A percentile compares a stretch with the other conserved stretches of the same genome.
Evolutionary conservation across 148 eudicot species (phyloP).

Genomic region (Euryodendron excelsum): DNA sequence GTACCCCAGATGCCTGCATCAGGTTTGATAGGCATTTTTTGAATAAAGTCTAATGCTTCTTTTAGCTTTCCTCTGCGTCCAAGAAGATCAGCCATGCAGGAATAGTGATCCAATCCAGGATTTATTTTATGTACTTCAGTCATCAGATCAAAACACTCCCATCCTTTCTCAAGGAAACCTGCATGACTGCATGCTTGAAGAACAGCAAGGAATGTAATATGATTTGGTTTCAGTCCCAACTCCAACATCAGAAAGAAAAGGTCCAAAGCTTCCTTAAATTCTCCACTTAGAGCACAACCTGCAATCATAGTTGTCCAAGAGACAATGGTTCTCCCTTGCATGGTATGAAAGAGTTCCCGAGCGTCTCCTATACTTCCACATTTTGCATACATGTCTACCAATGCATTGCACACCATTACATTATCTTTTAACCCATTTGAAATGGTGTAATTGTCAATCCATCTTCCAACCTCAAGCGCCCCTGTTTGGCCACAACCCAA

Average conservation of each 20-base stretch:
- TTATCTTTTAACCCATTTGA: constrained; percentile 31
- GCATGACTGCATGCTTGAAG: constrained; percentile 75
- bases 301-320: constrained; percentile 67
- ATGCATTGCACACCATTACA: constrained; percentile 46
- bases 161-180: constrained; percentile 56
- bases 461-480: constrained; percentile 61
- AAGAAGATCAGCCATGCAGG: constrained; percentile 68
- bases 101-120: constrained; percentile 58
- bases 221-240: constrained; percentile 48
- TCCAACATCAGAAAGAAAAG: constrained; percentile 43
- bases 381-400: constrained; percentile 66
- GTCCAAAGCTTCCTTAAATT: constrained; percentile 42
- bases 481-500: constrained; percentile 62
- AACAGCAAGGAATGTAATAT: constrained; percentile 58
- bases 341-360: constrained; percentile 39
- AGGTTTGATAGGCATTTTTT: constrained; percentile 45
- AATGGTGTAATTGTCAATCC: constrained; percentile 43
- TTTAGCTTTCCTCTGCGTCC: constrained; percentile 62
- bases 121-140: constrained; percentile 32
- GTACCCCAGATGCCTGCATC: constrained; percentile 70
- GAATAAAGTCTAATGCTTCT: constrained; percentile 51
- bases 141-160: constrained; percentile 56
- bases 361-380: constrained; percentile 53
- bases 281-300: constrained; percentile 62
- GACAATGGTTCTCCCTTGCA: constrained; percentile 45